These are phyloP conservation scores for Suhomyces bokatorum DNA, from an alignment of 1,139 yeast genomes.

Conservation along the genomic window DNA sequence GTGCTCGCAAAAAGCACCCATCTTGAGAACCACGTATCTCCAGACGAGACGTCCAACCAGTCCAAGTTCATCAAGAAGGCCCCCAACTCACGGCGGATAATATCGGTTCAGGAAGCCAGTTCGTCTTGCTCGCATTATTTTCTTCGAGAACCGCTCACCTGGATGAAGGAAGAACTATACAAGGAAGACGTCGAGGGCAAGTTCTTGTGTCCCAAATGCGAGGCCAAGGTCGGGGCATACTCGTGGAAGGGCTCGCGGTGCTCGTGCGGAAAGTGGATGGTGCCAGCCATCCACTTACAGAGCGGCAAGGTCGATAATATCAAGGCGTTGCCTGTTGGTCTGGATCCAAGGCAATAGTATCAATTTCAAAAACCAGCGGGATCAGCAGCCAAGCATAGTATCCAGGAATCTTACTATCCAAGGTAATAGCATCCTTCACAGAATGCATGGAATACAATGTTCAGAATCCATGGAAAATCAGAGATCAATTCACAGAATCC, in stretches of 20 bases:
- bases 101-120: constrained; percentile 54
- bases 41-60: constrained; percentile 60
- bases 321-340: constrained; percentile 1
- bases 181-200: constrained; percentile 81
- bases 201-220: constrained; percentile 81
- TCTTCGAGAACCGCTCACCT: constrained; percentile 78
- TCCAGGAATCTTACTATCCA: too few relatives aligned
- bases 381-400: too few relatives aligned
- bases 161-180: constrained; percentile 84
- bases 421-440: too few relatives aligned
- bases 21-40: constrained; percentile 62
- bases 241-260: constrained; percentile 95
- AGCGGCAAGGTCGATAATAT: constrained; percentile 78
- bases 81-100: constrained; percentile 57
- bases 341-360: too few relatives aligned
- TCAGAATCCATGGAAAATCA: too few relatives aligned
- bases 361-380: too few relatives aligned
- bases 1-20: constrained; percentile 49
- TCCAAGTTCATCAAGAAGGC: constrained; percentile 63
- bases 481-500: too few relatives aligned
- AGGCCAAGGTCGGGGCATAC: constrained; percentile 82
- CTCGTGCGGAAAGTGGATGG: constrained; percentile 94
- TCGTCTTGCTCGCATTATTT: constrained; percentile 73
- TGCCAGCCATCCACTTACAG: constrained; percentile 86
- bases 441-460: too few relatives aligned